Conservation (phyloP, 225 moss, liverwort and hornwort species). For the Neckera pumila region DNA sequence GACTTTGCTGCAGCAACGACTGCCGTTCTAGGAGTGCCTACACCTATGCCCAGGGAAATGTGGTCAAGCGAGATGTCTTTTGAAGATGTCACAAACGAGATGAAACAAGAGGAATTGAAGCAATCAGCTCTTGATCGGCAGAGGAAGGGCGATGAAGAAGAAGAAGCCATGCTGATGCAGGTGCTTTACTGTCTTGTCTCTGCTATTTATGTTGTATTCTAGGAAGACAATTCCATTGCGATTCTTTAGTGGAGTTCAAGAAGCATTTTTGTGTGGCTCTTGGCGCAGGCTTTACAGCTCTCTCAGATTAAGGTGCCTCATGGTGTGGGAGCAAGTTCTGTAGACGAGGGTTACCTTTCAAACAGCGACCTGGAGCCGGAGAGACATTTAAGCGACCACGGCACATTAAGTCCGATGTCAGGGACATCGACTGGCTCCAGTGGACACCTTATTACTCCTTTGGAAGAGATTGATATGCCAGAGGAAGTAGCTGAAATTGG, state of each 20-base stretch:
- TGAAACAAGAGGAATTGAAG: constrained; percentile 43
- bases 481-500: constrained; percentile 59
- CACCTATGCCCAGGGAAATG: constrained; percentile 51
- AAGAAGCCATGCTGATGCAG: constrained; percentile 67
- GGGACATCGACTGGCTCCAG: constrained; percentile 39
- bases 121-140: constrained; percentile 30
- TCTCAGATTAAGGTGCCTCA: constrained; percentile 42
- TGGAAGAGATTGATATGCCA: constrained; percentile 60
- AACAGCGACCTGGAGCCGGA: constrained; percentile 16
- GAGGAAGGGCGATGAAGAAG: constrained; percentile 90
- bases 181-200: background rate
- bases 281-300: constrained; percentile 68
- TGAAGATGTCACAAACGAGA: constrained; percentile 58
- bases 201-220: background rate
- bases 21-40: constrained; percentile 79
- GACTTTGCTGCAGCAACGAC: constrained; percentile 92
- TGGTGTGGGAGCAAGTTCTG: constrained; percentile 13
- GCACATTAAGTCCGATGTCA: constrained; percentile 32
- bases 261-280: background rate
- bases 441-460: constrained; percentile 46
- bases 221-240: background rate
- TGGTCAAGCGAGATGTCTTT: constrained; percentile 55
- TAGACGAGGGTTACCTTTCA: constrained; percentile 16
- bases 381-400: constrained; percentile 20
- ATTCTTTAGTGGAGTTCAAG: background rate